Percentiles rank a stretch among this genome's conserved stretches.
These are phyloP conservation scores for Cyclospora cayetanensis DNA, from an alignment of 169 alveolate genomes.

Conservation along the genomic window DNA sequence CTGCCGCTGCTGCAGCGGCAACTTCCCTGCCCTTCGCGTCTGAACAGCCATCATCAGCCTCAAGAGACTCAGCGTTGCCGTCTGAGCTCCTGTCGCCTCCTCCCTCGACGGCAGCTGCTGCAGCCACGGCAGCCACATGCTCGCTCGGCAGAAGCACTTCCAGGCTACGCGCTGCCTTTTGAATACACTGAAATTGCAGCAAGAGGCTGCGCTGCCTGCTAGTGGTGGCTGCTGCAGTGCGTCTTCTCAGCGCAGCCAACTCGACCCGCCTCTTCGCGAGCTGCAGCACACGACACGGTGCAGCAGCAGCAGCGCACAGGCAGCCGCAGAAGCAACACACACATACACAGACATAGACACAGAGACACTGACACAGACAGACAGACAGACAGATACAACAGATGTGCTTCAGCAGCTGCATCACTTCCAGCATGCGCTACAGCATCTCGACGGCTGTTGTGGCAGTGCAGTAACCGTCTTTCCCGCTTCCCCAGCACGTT, in stretches of 20 bases:
- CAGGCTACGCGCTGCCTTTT: background rate
- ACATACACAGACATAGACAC: background rate
- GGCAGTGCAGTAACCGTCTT: constrained; percentile 30
- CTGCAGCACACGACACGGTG: background rate
- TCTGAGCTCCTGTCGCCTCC: background rate
- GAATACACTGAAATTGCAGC: background rate
- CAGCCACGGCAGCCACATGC: constrained; percentile 10
- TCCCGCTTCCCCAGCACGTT: no score
- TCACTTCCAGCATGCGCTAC: background rate
- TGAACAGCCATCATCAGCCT: background rate
- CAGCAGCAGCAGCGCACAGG: constrained; percentile 53
- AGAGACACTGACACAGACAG: background rate
- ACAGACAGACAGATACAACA: background rate
- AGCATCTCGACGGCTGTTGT: background rate
- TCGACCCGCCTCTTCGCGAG: constrained; percentile 28
- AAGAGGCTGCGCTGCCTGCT: background rate
- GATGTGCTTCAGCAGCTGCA: background rate
- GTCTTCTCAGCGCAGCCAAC: background rate
- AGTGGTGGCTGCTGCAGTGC: constrained; percentile 39
- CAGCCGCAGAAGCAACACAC: constrained; percentile 36
- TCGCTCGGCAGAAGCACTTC: background rate
- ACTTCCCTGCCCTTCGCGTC: background rate
- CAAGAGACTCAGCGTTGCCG: background rate
- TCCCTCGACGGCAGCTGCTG: background rate
- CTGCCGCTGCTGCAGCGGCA: constrained; percentile 2